Evolutionary conservation across 768 basidiomycete species (phyloP).

Genomic region (Boletus rex-veris): DNA sequence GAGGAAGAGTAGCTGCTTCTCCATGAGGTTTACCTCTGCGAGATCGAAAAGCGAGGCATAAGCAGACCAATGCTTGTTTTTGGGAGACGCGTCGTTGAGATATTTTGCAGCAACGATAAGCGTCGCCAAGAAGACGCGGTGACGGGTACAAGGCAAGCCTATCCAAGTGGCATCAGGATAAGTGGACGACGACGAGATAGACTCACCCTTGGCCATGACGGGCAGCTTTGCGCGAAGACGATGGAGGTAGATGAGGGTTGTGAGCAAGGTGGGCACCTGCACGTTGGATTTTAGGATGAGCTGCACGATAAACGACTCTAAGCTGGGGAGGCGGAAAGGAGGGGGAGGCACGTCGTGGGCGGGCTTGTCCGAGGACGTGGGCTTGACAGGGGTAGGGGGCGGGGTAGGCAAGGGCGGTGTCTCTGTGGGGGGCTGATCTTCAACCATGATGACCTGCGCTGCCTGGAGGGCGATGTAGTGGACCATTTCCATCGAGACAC

Average conservation of each 20-base stretch:
- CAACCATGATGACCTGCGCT: slow-evolving; percentile 69
- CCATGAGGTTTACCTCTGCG: slow-evolving; percentile 91
- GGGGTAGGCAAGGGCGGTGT: slow-evolving; percentile 54
- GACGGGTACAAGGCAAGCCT: slow-evolving; percentile 87
- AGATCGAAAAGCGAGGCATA: slow-evolving; percentile 76
- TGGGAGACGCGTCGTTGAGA: slow-evolving; percentile 93
- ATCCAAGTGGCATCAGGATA: slow-evolving; percentile 8
- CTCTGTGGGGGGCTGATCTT: slow-evolving; percentile 41
- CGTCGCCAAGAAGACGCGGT: slow-evolving; percentile 92
- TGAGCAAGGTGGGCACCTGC: slow-evolving; percentile 84
- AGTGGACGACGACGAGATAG: background rate
- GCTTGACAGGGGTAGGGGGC: slow-evolving; percentile 60
- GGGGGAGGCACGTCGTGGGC: slow-evolving; percentile 25
- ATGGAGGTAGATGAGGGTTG: slow-evolving; percentile 89
- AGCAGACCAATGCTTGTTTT: slow-evolving; percentile 90
- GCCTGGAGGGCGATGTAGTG: slow-evolving; percentile 78
- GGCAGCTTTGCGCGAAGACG: slow-evolving; percentile 80
- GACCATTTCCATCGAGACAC: slow-evolving; percentile 84
- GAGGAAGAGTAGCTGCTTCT: slow-evolving; percentile 89
- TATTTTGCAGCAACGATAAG: slow-evolving; percentile 97
- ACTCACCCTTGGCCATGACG: slow-evolving; percentile 77
- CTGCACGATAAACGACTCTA: slow-evolving; percentile 82
- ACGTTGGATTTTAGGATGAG: slow-evolving; percentile 82
- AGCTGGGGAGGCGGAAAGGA: slow-evolving; percentile 47
- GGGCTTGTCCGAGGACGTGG: slow-evolving; percentile 34